phyloP scores from a whole-genome alignment of 129 eudicot genomes.

The Deinandra increscens region DNA sequence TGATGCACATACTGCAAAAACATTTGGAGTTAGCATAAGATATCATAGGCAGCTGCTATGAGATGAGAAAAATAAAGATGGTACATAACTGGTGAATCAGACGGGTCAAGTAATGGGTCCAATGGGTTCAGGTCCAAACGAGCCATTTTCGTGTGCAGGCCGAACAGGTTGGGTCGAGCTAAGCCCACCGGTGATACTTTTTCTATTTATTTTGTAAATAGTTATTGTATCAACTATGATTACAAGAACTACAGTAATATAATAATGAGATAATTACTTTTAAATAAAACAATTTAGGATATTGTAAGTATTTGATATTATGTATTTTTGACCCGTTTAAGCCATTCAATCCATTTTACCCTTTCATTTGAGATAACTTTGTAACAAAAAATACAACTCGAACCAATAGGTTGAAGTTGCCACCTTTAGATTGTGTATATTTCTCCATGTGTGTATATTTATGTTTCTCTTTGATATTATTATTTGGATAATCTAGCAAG shows the following conservation, averaged over 20 bases:
- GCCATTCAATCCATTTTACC: background rate
- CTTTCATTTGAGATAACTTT: background rate
- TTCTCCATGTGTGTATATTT: background rate
- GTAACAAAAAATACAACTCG: background rate
- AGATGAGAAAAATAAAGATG: background rate
- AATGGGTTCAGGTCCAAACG: background rate
- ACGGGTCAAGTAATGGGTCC: background rate
- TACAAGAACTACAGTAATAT: background rate
- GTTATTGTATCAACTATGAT: background rate
- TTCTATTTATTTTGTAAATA: background rate
- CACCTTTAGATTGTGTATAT: constrained; percentile 7
- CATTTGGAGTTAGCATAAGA: background rate
- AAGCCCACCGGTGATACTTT: background rate
- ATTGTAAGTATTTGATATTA: background rate
- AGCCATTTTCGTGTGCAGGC: background rate
- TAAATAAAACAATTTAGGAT: background rate
- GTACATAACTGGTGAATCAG: background rate
- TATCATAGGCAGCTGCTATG: background rate
- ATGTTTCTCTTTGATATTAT: background rate
- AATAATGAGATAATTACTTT: background rate
- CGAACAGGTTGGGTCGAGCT: background rate
- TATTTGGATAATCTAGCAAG: background rate
- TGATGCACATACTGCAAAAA: constrained; percentile 63
- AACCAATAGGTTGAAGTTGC: background rate
- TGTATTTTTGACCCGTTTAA: background rate